Evolutionary conservation across 148 eudicot genomes (phyloP).

Genomic region (Spergularia marina): DNA sequence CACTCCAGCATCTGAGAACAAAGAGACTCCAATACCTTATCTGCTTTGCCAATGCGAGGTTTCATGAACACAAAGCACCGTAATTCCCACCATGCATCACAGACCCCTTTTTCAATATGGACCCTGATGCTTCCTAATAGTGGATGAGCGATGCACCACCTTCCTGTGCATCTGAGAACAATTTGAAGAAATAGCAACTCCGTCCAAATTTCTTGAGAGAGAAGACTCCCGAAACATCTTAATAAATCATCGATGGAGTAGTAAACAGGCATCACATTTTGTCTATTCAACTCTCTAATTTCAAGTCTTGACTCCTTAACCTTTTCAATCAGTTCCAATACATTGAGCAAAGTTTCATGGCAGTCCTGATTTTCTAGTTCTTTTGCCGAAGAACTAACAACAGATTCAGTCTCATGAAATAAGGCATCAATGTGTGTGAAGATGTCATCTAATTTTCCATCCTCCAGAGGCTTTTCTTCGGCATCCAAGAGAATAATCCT

Average conservation of each 20-base stretch:
- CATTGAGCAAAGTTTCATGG: background rate
- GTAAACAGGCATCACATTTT: background rate
- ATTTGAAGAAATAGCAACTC: conserved; percentile 1
- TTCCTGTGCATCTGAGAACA: conserved; percentile 9
- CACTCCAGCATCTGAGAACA: background rate
- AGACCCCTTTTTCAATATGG: conserved; percentile 1
- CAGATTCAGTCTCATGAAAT: background rate
- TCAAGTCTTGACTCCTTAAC: background rate
- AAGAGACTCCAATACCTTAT: conserved; percentile 1
- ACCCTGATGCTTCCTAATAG: background rate
- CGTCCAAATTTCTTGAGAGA: background rate
- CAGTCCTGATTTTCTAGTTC: too few relatives aligned
- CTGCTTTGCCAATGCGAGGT: background rate
- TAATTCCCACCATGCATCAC: conserved; percentile 9
- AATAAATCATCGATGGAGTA: background rate
- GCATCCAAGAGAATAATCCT: background rate
- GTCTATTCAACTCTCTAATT: background rate
- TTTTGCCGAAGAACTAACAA: background rate
- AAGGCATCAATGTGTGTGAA: background rate
- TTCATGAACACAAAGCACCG: conserved; percentile 1
- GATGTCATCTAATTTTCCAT: background rate
- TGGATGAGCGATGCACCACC: conserved; percentile 3
- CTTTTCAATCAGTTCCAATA: background rate
- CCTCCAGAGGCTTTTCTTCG: background rate
- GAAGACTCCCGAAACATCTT: conserved; percentile 7